Conservation (phyloP, 129 eudicot genomes). For the Logfia minima region DNA sequence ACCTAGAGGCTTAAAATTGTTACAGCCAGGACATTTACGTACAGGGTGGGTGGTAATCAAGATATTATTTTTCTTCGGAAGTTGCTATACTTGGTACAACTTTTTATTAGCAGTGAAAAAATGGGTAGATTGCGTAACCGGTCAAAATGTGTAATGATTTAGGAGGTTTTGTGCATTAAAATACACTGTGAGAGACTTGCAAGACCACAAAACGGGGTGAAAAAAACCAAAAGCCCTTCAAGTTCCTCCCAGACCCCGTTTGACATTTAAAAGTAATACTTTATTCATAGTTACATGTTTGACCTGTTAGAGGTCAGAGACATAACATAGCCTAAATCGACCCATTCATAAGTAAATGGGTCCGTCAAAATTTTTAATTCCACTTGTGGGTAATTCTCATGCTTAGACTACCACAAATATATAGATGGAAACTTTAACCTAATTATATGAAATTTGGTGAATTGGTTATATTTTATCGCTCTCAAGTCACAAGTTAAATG, state of each 20-base stretch:
- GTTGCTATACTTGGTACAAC: neutral
- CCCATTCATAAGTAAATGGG: neutral
- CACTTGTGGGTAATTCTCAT: neutral
- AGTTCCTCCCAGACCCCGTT: neutral
- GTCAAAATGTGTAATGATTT: neutral
- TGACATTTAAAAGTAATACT: neutral
- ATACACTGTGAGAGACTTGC: neutral
- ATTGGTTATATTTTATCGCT: neutral
- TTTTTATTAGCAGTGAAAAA: neutral
- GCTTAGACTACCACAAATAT: neutral
- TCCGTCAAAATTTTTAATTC: too few species aligned
- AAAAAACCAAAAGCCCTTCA: too few species aligned
- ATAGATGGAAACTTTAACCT: neutral
- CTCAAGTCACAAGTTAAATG: neutral
- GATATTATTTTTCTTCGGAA: neutral
- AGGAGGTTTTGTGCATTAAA: neutral
- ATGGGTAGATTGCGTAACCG: neutral
- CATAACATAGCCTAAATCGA: neutral
- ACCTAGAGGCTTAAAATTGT: neutral
- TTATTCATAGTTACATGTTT: neutral
- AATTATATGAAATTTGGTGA: neutral
- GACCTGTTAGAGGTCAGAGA: neutral
- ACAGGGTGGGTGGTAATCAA: neutral
- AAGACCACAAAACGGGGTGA: too few species aligned
- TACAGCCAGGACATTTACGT: neutral